A percentile compares a stretch with the other conserved stretches of the same genome.
Conservation (phyloP, 2,329 filamentous ascomycete species). For the Pestalotiopsis sp. region DNA sequence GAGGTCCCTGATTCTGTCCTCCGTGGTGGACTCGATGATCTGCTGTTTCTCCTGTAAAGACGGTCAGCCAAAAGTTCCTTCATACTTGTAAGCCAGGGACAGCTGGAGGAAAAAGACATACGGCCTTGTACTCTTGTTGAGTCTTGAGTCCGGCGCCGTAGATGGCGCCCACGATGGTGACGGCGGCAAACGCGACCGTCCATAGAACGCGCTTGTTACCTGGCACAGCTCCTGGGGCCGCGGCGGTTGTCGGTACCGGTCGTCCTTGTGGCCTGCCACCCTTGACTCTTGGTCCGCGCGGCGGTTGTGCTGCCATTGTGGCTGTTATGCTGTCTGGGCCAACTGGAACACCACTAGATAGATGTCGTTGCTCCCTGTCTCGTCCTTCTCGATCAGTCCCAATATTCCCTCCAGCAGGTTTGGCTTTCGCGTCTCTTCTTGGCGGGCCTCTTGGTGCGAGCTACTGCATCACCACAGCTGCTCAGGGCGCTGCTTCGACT, state of each 20-base stretch:
- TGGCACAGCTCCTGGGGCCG: slow-evolving; percentile 12
- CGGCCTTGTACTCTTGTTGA: slow-evolving; percentile 48
- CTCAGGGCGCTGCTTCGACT: neutral
- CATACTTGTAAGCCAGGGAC: neutral
- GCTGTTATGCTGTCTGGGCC: neutral
- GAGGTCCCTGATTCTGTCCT: slow-evolving; percentile 48
- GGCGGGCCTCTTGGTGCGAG: neutral
- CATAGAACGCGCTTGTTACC: slow-evolving; percentile 27
- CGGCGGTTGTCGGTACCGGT: neutral
- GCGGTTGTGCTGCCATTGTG: slow-evolving; percentile 12
- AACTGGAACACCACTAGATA: neutral
- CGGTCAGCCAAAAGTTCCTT: neutral
- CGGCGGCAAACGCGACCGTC: slow-evolving; percentile 48
- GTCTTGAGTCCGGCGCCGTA: slow-evolving; percentile 54
- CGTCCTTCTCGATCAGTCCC: slow-evolving; percentile 17
- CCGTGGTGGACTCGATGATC: slow-evolving; percentile 40
- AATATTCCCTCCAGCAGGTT: slow-evolving; percentile 24
- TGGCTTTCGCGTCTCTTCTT: slow-evolving; percentile 19
- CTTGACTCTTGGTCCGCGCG: slow-evolving; percentile 10
- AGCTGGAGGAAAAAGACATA: slow-evolving; percentile 21
- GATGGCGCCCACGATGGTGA: slow-evolving; percentile 48
- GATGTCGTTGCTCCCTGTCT: neutral
- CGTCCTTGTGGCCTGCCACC: neutral
- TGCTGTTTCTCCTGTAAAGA: slow-evolving; percentile 31
- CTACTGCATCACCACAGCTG: slow-evolving; percentile 14